Evolutionary conservation across 2,329 filamentous ascomycete species (phyloP).

Genomic region (Clarireedia monteithiana): DNA sequence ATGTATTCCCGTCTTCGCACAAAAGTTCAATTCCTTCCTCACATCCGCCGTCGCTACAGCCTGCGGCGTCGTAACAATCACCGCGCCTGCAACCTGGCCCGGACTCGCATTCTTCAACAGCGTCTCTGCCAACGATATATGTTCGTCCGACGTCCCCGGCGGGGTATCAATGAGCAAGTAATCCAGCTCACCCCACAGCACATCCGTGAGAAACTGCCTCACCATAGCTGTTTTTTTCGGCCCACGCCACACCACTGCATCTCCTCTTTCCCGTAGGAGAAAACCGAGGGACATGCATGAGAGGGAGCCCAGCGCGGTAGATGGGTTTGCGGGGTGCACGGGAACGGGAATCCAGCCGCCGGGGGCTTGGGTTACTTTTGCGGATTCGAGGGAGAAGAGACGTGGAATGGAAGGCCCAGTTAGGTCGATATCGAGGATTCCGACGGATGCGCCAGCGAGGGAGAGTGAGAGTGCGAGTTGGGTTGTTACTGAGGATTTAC

Average conservation of each 20-base stretch:
- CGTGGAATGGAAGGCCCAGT: slow-evolving; percentile 95
- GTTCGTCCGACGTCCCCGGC: slow-evolving; percentile 92
- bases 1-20: slow-evolving; percentile 72
- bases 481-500: slow-evolving; percentile 95
- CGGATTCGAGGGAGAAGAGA: slow-evolving; percentile 81
- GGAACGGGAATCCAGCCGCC: slow-evolving; percentile 87
- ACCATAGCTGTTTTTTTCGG: slow-evolving; percentile 99
- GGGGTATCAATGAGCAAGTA: slow-evolving; percentile 94
- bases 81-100: slow-evolving; percentile 73
- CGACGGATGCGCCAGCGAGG: slow-evolving; percentile 78
- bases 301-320: slow-evolving; percentile 51
- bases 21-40: slow-evolving; percentile 79
- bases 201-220: slow-evolving; percentile 86
- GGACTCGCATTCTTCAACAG: slow-evolving; percentile 56
- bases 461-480: slow-evolving; percentile 88
- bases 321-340: slow-evolving; percentile 56
- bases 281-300: slow-evolving; percentile 92
- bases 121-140: slow-evolving; percentile 89
- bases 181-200: slow-evolving; percentile 81
- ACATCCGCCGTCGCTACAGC: slow-evolving; percentile 91
- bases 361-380: slow-evolving; percentile 85
- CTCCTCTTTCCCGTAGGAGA: slow-evolving; percentile 70
- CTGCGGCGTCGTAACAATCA: slow-evolving; percentile 94
- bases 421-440: slow-evolving; percentile 91
- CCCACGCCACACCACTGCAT: slow-evolving; percentile 94